These are phyloP conservation scores for Candida nitratophila DNA, from an alignment of 805 yeast species.

Conservation along the genomic window DNA sequence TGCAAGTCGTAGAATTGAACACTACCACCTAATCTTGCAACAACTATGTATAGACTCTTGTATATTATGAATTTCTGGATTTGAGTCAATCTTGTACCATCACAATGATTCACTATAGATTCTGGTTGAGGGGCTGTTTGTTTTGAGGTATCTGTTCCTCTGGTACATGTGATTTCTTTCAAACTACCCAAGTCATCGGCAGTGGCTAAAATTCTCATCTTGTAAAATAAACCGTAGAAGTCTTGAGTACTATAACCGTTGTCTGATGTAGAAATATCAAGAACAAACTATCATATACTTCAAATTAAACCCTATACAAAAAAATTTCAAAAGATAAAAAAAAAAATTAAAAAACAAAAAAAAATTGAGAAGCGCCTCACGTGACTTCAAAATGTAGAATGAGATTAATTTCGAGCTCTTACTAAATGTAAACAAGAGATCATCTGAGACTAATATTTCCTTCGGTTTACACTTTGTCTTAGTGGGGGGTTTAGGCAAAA, in stretches of 20 bases:
- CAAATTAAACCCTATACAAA: neutral
- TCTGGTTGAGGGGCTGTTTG: slow-evolving; percentile 61
- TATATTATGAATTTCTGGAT: slow-evolving; percentile 25
- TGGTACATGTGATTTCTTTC: slow-evolving; percentile 54
- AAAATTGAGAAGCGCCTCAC: no score
- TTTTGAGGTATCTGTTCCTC: slow-evolving; percentile 76
- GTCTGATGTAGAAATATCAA: neutral
- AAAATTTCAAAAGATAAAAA: neutral
- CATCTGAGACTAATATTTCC: no score
- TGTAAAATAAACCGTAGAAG: neutral
- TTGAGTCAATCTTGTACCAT: slow-evolving; percentile 25
- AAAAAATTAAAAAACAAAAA: no score
- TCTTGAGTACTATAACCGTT: neutral
- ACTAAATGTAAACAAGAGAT: no score
- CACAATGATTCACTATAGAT: slow-evolving; percentile 30
- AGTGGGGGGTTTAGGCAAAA: no score
- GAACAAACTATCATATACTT: no score
- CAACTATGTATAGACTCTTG: slow-evolving; percentile 30
- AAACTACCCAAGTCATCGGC: slow-evolving; percentile 63
- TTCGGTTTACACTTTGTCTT: no score
- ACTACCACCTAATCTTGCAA: slow-evolving; percentile 36
- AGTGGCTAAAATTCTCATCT: slow-evolving; percentile 56
- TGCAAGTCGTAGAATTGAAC: slow-evolving; percentile 31
- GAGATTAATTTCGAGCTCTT: no score
- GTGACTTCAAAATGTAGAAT: no score